Conservation (phyloP, 495 filamentous ascomycete species). For the Elasticomyces elasticus region DNA sequence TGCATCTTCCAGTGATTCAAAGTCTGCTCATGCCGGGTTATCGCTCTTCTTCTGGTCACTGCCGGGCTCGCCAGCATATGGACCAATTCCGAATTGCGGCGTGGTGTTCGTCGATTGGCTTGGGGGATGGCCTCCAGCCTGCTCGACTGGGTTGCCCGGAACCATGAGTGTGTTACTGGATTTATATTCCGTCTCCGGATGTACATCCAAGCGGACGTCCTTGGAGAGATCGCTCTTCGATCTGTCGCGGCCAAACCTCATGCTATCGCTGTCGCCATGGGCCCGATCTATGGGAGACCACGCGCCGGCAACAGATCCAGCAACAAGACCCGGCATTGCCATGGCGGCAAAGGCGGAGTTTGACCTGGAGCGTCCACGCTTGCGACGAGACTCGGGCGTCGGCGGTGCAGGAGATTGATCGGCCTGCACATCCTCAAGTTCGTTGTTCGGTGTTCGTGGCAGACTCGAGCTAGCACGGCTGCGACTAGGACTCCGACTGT, state of each 20-base stretch:
- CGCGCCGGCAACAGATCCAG: slow-evolving; percentile 73
- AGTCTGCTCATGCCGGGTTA: too few relatives aligned
- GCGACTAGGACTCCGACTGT: slow-evolving; percentile 62
- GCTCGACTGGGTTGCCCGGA: slow-evolving; percentile 32
- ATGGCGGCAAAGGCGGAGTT: slow-evolving; percentile 71
- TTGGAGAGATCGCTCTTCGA: slow-evolving; percentile 13
- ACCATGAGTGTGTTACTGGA: slow-evolving; percentile 45
- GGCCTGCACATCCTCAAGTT: slow-evolving; percentile 39
- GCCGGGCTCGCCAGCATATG: slow-evolving; percentile 28
- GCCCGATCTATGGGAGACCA: slow-evolving; percentile 74
- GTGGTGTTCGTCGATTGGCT: slow-evolving; percentile 50
- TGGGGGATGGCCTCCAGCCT: slow-evolving; percentile 39
- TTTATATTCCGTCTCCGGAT: slow-evolving; percentile 51
- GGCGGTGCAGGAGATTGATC: slow-evolving; percentile 39
- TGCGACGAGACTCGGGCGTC: slow-evolving; percentile 62
- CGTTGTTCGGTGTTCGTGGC: slow-evolving; percentile 58
- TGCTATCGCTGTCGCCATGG: slow-evolving; percentile 37
- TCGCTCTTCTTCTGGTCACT: too few relatives aligned
- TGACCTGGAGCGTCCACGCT: slow-evolving; percentile 67
- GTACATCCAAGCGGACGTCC: slow-evolving; percentile 37
- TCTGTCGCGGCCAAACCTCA: slow-evolving; percentile 38
- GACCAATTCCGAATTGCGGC: slow-evolving; percentile 37
- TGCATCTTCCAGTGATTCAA: too few relatives aligned
- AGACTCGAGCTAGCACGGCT: slow-evolving; percentile 57
- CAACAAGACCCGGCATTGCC: slow-evolving; percentile 79